Conservation (phyloP, 2,329 filamentous ascomycete species). For the Truncatella angustata region DNA sequence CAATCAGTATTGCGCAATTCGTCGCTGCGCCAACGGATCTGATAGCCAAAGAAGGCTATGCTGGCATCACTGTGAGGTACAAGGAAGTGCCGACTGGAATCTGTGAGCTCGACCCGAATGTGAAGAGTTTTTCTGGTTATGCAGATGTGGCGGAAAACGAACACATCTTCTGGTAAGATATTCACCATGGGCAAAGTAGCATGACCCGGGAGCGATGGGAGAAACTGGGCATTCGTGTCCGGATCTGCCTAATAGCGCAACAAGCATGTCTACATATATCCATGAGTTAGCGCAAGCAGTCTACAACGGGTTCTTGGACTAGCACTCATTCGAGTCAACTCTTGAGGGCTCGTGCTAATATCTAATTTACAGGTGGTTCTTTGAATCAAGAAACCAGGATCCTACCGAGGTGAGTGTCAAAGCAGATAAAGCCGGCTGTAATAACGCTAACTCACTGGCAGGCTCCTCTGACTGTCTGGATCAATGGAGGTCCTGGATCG, state of each 20-base stretch:
- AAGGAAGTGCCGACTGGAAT: slow-evolving; percentile 45
- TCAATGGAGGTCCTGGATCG: slow-evolving; percentile 51
- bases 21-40: slow-evolving; percentile 25
- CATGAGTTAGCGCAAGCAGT: too few species aligned
- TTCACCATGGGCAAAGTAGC: too few species aligned
- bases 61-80: slow-evolving; percentile 41
- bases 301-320: too few species aligned
- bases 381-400: slow-evolving; percentile 44
- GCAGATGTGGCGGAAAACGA: slow-evolving; percentile 36
- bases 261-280: too few species aligned
- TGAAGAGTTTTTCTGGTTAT: slow-evolving; percentile 42
- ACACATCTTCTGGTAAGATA: slow-evolving; percentile 34
- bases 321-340: too few species aligned
- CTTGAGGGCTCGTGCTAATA: too few species aligned
- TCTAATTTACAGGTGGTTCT: slow-evolving; percentile 46
- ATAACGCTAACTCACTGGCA: slow-evolving; percentile 10
- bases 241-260: too few species aligned
- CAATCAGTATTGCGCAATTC: slow-evolving; percentile 21
- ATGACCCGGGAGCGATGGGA: too few species aligned
- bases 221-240: too few species aligned
- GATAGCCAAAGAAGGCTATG: slow-evolving; percentile 23
- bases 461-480: slow-evolving; percentile 49
- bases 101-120: slow-evolving; percentile 39
- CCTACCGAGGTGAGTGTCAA: slow-evolving; percentile 25
- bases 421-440: neutral